phyloP scores from a whole-genome alignment of 2,329 filamentous ascomycete species.

The Trichoderma breve region DNA sequence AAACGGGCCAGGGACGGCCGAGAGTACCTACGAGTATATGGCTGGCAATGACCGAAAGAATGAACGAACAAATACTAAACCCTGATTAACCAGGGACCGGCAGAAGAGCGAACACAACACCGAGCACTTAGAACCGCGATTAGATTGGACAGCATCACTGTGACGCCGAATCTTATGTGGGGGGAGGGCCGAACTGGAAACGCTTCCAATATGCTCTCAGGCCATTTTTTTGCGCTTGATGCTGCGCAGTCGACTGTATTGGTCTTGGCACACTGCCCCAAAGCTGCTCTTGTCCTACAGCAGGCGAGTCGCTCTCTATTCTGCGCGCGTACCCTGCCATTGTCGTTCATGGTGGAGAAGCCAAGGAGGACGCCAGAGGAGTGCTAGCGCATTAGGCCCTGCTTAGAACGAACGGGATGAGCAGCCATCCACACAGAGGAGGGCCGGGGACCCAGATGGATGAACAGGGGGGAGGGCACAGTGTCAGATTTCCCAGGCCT shows the following conservation, averaged over 20 bases:
- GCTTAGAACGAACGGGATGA: slow-evolving; percentile 12
- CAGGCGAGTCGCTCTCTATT: slow-evolving; percentile 8
- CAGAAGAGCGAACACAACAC: slow-evolving; percentile 9
- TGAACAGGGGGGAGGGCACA: slow-evolving; percentile 14
- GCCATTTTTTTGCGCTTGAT: neutral
- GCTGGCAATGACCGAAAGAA: neutral
- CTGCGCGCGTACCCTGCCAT: slow-evolving; percentile 14
- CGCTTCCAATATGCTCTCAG: slow-evolving; percentile 9
- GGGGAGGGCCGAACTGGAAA: slow-evolving; percentile 4
- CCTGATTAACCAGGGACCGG: neutral
- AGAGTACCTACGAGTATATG: neutral
- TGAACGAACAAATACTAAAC: neutral
- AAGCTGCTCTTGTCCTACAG: slow-evolving; percentile 10
- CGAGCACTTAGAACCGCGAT: neutral
- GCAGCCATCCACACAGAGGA: slow-evolving; percentile 15
- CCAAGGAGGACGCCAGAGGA: slow-evolving; percentile 6
- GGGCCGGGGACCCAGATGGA: slow-evolving; percentile 3
- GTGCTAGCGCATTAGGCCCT: slow-evolving; percentile 14
- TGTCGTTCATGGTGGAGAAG: slow-evolving; percentile 18
- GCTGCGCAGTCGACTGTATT: neutral
- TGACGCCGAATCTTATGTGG: slow-evolving; percentile 20
- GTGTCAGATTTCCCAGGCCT: slow-evolving; percentile 4
- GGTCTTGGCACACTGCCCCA: slow-evolving; percentile 8
- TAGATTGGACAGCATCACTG: slow-evolving; percentile 12
- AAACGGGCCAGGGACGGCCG: neutral